Conservation (phyloP, 768 basidiomycete genomes). For the Tylopilus vinaceipallidus region DNA sequence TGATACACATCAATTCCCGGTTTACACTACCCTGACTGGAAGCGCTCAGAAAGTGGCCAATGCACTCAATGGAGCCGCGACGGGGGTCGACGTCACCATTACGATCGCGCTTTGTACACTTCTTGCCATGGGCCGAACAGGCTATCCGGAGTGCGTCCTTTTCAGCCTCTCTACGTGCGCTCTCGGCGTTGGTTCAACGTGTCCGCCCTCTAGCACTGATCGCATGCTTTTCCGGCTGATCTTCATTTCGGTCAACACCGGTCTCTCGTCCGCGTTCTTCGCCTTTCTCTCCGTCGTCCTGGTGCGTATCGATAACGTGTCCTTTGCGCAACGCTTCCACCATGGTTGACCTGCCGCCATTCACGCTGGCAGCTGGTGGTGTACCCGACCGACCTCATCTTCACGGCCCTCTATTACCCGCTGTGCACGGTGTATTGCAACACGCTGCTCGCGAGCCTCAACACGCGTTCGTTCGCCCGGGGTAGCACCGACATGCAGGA, state of each 20-base stretch:
- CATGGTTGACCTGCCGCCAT: no score
- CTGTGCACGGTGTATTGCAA: constrained; percentile 35
- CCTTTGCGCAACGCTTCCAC: neutral
- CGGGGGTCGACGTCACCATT: constrained; percentile 18
- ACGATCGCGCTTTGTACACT: constrained; percentile 23
- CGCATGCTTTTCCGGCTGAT: constrained; percentile 24
- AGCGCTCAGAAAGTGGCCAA: constrained; percentile 13
- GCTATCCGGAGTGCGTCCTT: constrained; percentile 18
- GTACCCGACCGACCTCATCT: constrained; percentile 24
- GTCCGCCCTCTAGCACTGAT: constrained; percentile 19
- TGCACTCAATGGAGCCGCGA: constrained; percentile 13
- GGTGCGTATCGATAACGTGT: constrained; percentile 12
- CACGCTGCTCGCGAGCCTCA: constrained; percentile 34
- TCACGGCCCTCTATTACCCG: constrained; percentile 28
- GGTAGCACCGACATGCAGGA: neutral
- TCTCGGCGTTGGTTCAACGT: neutral
- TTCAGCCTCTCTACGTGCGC: neutral
- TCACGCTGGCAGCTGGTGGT: constrained; percentile 20
- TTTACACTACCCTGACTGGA: constrained; percentile 2
- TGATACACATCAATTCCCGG: neutral
- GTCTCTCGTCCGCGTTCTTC: constrained; percentile 24
- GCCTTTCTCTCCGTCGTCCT: constrained; percentile 20
- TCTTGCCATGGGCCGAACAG: constrained; percentile 24
- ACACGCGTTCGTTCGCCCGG: constrained; percentile 22
- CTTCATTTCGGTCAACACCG: constrained; percentile 25